Base-by-base conservation (phyloP, 1,139 yeast genomes). In the Pichia inconspicua region DNA sequence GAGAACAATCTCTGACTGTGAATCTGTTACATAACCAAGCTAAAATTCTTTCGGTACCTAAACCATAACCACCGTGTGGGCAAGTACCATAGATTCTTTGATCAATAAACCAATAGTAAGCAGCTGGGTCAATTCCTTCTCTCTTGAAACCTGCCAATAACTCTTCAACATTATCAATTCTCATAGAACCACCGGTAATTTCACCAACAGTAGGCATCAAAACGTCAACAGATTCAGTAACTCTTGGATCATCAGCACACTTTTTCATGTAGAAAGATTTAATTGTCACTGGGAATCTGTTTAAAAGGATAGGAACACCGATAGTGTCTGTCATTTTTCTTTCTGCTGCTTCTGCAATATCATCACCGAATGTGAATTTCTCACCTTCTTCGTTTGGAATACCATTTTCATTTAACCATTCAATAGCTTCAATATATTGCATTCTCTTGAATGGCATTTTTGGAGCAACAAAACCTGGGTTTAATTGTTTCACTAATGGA, bases 161-260 rank as follows among this genome's bases (percentile, higher is more conserved):
- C 68, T 90, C 97, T 42, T 87, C 89, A 55, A 77, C 73, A 60
- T 82, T 80, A 57, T 77, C 80, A 58, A 89, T 89, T 78, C 99
- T 89, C 99, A 92, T 92, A 47, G 97, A 90, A 51, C 98, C 98
- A 68, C 98, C 98, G 44, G 95, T 86, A 63, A 92, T 85, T 72
- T 90, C 97, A 66, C 98, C 98, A 49, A 92, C 98, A 63, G 87
- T 90, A 62, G 98, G 98, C 96, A 92, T 90, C 66, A 92, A 77
- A 37, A 94, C 96, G 69, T 92, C 99, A 43, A 92, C 97, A 45
- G 96, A 86, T 70, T 94, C 98, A 47, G 98, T 92, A 61, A 92
- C 97, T 65, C 96, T 80, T 55, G 82, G 83, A 65, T 92, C 97
- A 62, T 88, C 97, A 15, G 70, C 65, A 68, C 96, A 88, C 69